phyloP scores from a whole-genome alignment of 257 asterid genomes.

The Orobanche coerulescens region DNA sequence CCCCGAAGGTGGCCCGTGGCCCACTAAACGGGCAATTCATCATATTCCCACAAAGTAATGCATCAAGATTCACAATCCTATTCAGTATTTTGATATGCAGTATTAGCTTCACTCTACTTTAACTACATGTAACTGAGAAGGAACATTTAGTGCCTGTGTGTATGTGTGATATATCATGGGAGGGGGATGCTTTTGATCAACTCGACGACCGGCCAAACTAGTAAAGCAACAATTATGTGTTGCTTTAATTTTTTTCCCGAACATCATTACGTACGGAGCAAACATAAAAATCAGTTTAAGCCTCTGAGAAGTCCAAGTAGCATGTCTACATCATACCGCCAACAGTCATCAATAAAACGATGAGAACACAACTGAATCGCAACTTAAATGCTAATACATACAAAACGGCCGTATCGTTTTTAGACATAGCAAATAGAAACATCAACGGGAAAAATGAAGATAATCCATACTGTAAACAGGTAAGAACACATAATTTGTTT shows the following conservation, averaged over 20 bases:
- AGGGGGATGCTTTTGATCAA: background rate
- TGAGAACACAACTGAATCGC: background rate
- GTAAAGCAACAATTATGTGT: background rate
- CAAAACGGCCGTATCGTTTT: background rate
- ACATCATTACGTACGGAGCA: conserved; percentile 1
- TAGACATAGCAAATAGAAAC: background rate
- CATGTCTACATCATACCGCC: background rate
- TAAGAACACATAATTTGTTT: background rate
- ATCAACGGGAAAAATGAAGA: background rate
- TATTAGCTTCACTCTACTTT: background rate
- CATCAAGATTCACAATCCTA: background rate
- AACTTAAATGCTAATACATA: too few species aligned
- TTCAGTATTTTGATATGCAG: background rate
- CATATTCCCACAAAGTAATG: too few species aligned
- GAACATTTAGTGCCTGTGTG: too few species aligned
- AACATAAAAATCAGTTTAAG: background rate
- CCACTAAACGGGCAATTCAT: background rate
- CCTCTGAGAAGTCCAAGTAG: background rate
- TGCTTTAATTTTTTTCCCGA: background rate
- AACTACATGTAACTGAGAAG: background rate
- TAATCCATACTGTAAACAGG: background rate
- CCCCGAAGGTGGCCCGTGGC: background rate
- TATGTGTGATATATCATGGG: too few species aligned
- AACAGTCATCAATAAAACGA: background rate
- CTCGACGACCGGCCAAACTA: background rate